Evolutionary conservation across 768 basidiomycete species (phyloP), one percentile per base, ranked within the genome.

Genomic region (Suillus cothurnatus): DNA sequence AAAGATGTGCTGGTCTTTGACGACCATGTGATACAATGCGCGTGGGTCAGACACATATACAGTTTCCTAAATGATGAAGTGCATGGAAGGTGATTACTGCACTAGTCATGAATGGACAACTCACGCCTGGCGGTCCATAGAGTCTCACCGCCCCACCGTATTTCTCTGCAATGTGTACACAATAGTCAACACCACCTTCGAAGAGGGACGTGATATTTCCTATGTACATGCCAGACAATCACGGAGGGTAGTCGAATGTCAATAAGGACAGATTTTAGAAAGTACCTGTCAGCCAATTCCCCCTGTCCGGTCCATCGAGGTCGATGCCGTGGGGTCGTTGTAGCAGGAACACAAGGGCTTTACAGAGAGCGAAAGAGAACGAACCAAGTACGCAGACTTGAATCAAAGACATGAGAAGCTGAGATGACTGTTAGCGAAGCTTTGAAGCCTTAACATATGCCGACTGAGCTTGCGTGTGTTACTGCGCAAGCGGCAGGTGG

Each of bases 1-100:
- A 62, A 80, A 85, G 6, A 80, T 75, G 47, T 82, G 77, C 67
- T 82, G 82, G 41, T 86, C 85, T 68, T 83, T 85, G 7, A 81
- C 61, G 17, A 84, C 67, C 41, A 86, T 82, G 38, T 76, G 79
- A 41, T 84, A 81, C n/a, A 86, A 68, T 4, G 85, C 85, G 9
- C 71, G 73, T 3, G 85, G 83, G 68, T 87, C 85, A 53, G 70
- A 57, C 76, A 86, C 75, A 83, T 84, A 5, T 84, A 73, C 69
- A 82, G 79, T 63, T 81, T 80, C 61, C 74, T 76, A 38, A n/a
- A 28, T 31, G 52, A 31, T 4, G 9, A 17, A 8, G 4, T 14
- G 31, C 6, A 28, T 32, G 19, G 17, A 52, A 57, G 38, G 49
- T 53, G 28, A 53, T 53, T 9, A n/a, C n/a, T 31, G 49, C n/a